These are phyloP conservation scores for Sistotremastrum suecicum DNA, from an alignment of 768 basidiomycete species.

Conservation along the genomic window DNA sequence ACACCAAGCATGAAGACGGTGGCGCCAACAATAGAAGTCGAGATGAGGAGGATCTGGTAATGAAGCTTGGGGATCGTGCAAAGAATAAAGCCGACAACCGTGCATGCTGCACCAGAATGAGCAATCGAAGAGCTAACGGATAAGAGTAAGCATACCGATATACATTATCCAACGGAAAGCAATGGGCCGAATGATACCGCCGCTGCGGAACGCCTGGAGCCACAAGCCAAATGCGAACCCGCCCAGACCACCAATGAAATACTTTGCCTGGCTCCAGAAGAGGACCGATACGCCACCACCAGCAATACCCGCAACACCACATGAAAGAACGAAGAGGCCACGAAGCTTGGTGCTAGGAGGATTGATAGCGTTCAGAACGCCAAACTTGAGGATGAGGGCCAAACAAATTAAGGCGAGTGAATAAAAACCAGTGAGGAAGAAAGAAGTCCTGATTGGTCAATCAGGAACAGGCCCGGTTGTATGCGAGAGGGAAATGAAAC, in stretches of 20 bases:
- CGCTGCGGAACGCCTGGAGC: slow-evolving; percentile 73
- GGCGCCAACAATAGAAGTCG: slow-evolving; percentile 83
- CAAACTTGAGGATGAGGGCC: slow-evolving; percentile 79
- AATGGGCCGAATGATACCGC: slow-evolving; percentile 64
- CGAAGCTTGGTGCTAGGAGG: slow-evolving; percentile 67
- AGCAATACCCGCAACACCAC: slow-evolving; percentile 62
- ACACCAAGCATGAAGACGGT: slow-evolving; percentile 85
- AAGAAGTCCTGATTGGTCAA: slow-evolving; percentile 54
- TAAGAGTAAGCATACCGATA: slow-evolving; percentile 40
- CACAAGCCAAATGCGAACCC: slow-evolving; percentile 81
- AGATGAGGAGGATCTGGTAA: slow-evolving; percentile 73
- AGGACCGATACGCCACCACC: slow-evolving; percentile 82
- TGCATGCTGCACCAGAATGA: slow-evolving; percentile 34
- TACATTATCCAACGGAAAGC: slow-evolving; percentile 84
- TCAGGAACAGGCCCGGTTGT: slow-evolving; percentile 8
- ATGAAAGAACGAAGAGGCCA: slow-evolving; percentile 83
- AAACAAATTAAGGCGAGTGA: slow-evolving; percentile 73
- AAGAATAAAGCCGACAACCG: slow-evolving; percentile 64
- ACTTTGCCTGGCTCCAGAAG: slow-evolving; percentile 83
- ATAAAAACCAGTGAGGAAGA: slow-evolving; percentile 90
- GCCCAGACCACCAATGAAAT: slow-evolving; percentile 71
- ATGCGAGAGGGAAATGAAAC: slow-evolving; percentile 13
- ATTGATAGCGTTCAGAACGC: slow-evolving; percentile 71
- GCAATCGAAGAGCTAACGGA: slow-evolving; percentile 5
- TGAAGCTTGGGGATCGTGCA: slow-evolving; percentile 81